A percentile compares a stretch with the other conserved stretches of the same genome.
Evolutionary conservation across 2,329 filamentous ascomycete species (phyloP).

Genomic region (Colletotrichum godetiae): DNA sequence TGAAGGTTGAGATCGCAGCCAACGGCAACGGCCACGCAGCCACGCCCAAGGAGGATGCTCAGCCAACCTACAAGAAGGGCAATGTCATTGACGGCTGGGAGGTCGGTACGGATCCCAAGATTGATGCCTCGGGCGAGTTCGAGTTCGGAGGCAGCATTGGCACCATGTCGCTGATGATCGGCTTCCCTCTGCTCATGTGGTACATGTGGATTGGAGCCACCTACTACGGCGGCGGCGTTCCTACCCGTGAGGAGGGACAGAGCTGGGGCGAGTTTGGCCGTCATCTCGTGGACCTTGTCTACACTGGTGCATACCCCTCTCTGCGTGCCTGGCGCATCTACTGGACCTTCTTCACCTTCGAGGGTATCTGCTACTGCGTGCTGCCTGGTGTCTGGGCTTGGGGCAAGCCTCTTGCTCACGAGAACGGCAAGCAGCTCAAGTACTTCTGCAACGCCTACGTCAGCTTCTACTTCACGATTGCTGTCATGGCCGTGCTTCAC

Average conservation of each 20-base stretch:
- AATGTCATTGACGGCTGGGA: constrained; percentile 66
- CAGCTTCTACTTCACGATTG: constrained; percentile 89
- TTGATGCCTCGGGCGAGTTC: constrained; percentile 72
- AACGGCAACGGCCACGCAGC: constrained; percentile 35
- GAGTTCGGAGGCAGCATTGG: constrained; percentile 88
- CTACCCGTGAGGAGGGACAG: constrained; percentile 71
- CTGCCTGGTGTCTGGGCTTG: constrained; percentile 89
- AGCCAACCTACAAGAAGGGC: constrained; percentile 34
- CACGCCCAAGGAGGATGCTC: constrained; percentile 21
- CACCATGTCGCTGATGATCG: constrained; percentile 82
- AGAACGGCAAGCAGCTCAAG: constrained; percentile 84
- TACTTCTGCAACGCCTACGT: constrained; percentile 95
- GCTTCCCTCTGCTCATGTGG: constrained; percentile 90
- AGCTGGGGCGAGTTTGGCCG: constrained; percentile 72
- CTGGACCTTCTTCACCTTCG: constrained; percentile 91
- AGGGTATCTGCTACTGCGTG: constrained; percentile 84
- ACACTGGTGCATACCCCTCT: constrained; percentile 86
- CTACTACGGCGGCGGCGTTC: constrained; percentile 84
- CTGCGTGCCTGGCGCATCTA: constrained; percentile 90
- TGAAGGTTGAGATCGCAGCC: constrained; percentile 21
- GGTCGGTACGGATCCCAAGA: constrained; percentile 69
- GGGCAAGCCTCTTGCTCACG: constrained; percentile 87
- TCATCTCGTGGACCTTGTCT: constrained; percentile 75
- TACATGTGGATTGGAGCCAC: constrained; percentile 95
- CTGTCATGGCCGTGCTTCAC: constrained; percentile 78